Conservation (phyloP, 2,329 filamentous ascomycete species). For the Sarocladium strictum region DNA sequence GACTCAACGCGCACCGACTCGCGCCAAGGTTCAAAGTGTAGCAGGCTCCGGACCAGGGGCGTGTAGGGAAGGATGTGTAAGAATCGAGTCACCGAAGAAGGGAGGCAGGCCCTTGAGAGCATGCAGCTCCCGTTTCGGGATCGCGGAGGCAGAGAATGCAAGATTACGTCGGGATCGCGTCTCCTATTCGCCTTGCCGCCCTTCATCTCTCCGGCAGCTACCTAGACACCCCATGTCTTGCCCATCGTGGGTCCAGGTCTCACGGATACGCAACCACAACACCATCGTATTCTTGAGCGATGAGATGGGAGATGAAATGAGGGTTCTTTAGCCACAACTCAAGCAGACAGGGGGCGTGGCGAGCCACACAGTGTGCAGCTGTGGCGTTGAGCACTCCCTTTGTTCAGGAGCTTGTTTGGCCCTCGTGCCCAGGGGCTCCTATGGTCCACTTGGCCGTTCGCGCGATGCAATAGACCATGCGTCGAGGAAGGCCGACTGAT, state of each 20-base stretch:
- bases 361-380: conserved; percentile 1
- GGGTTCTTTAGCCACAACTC: background rate
- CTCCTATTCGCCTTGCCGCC: conserved; percentile 7
- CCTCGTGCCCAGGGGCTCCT: no score
- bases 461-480: background rate
- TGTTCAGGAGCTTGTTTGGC: background rate
- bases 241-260: conserved; percentile 2
- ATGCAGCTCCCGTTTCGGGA: background rate
- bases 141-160: conserved; percentile 8
- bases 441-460: background rate
- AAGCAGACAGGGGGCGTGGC: background rate
- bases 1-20: background rate
- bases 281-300: background rate
- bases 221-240: background rate
- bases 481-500: no score
- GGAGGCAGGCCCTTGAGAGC: background rate
- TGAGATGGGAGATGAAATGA: conserved; percentile 2
- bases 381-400: background rate
- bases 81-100: background rate
- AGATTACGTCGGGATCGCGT: conserved; percentile 9
- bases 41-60: no score
- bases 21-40: background rate
- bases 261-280: background rate
- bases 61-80: background rate
- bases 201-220: background rate